These are phyloP conservation scores for Termitomyces sp. DNA, from an alignment of 768 basidiomycete genomes.

Conservation along the genomic window DNA sequence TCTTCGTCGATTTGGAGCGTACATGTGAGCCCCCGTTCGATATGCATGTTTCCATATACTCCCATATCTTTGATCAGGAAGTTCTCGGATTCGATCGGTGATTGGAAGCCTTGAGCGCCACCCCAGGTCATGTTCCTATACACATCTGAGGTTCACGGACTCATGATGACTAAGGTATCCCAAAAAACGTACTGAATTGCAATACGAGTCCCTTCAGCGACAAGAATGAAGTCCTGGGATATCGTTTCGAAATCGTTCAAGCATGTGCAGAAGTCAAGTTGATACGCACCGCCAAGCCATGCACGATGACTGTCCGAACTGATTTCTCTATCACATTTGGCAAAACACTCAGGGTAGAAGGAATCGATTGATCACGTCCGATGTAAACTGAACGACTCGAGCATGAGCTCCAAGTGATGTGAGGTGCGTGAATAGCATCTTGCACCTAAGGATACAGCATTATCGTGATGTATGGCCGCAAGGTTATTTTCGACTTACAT, in stretches of 20 bases:
- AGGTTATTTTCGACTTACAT: conserved; percentile 22
- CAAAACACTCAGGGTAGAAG: conserved; percentile 58
- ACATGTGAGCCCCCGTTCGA: conserved; percentile 67
- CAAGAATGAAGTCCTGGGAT: conserved; percentile 35
- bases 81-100: conserved; percentile 52
- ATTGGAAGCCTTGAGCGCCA: conserved; percentile 65
- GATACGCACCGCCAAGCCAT: conserved; percentile 55
- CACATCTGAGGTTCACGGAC: neutral
- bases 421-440: conserved; percentile 61
- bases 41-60: conserved; percentile 55
- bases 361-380: conserved; percentile 50
- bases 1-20: conserved; percentile 13
- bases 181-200: conserved; percentile 42
- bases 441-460: conserved; percentile 27
- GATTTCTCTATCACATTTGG: conserved; percentile 72
- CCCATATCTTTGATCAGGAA: conserved; percentile 64
- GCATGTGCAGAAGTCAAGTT: conserved; percentile 7
- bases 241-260: neutral
- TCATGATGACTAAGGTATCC: neutral
- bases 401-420: conserved; percentile 56
- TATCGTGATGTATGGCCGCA: neutral
- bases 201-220: conserved; percentile 48
- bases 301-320: conserved; percentile 57
- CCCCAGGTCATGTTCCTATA: conserved; percentile 48
- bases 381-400: conserved; percentile 50